Evolutionary conservation across 2,329 filamentous ascomycete species (phyloP).

Genomic region (Ophiocordyceps unilateralis): DNA sequence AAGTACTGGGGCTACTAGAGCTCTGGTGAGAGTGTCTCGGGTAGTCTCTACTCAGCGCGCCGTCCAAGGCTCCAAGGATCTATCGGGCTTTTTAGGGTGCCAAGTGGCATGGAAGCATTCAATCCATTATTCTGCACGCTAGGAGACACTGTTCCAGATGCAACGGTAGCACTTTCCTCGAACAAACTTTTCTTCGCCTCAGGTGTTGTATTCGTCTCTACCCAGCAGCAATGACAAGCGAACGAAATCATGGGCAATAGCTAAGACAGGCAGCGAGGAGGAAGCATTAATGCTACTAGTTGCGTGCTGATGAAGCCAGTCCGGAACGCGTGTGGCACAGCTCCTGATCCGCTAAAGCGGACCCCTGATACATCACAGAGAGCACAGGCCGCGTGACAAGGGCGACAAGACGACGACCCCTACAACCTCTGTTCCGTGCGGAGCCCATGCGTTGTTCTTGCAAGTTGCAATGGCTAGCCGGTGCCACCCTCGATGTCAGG

Average conservation of each 20-base stretch:
- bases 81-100: not conserved
- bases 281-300: too few relatives aligned
- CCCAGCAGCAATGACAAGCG: too few relatives aligned
- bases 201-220: too few relatives aligned
- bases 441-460: too few relatives aligned
- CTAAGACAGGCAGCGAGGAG: not conserved
- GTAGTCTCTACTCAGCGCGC: not conserved
- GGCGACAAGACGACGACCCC: conserved; percentile 1
- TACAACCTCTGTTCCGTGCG: not conserved
- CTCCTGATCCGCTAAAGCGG: not conserved
- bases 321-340: not conserved
- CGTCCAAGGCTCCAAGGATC: not conserved
- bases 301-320: not conserved
- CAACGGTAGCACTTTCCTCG: not conserved
- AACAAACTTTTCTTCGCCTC: too few relatives aligned
- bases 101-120: too few relatives aligned
- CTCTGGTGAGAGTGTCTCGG: too few relatives aligned
- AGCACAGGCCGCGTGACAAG: not conserved
- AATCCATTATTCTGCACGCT: too few relatives aligned
- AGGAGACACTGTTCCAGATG: not conserved
- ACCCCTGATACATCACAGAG: not conserved
- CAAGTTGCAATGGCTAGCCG: too few relatives aligned
- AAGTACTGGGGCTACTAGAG: not conserved
- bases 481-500: too few relatives aligned
- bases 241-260: too few relatives aligned